Base-by-base conservation (phyloP, 495 filamentous ascomycete species). In the Neurospora sp. region DNA sequence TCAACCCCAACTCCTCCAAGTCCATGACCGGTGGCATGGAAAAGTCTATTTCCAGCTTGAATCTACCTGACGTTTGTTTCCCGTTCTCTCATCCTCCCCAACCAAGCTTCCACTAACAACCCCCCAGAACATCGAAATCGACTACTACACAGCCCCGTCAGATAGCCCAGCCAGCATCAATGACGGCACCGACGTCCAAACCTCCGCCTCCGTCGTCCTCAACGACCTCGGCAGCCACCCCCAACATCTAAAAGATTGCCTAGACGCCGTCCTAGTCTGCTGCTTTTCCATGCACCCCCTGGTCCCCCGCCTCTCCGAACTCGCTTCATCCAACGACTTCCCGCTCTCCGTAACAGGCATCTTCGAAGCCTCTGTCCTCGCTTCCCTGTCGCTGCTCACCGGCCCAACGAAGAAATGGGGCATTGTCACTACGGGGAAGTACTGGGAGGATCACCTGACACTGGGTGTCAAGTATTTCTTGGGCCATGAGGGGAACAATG, bases 281-380 rank as follows among this genome's bases (percentile, higher is more conserved):
- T 99, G 95, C 83, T 99, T 92, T 81, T 94, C 92, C 75, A 88
- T 89, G 2, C 96, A 98, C 75, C 93, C 94, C 0, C 88, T 98
- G 4, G 92, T 97, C 10, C 79, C 85, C 0, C 78, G 84, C 40
- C 81, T 98, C 3, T 83, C 83, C 17, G 76, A 85, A 17, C 74
- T 80, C 68, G 53, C 53, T 20, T 31, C 22, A 7, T 61, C 53
- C 22, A 69, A 69, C 12, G 22, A 16, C 53, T 35, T 61, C 6
- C 4, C 31, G 0, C 71, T 79, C n/a, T 75, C 87, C 16, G 91
- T 95, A 4, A 90, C 91, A 0, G 96, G 95, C 5, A 98, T 98
- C 70, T 94, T 98, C 76, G 94, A 97, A 80, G 91, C 93, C 3
- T 91, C 89, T 73, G 79, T 97, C 5, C 81, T 86, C 2, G 83